Conservation (phyloP, 805 yeast species). For the Wickerhamomyces xylosicus region DNA sequence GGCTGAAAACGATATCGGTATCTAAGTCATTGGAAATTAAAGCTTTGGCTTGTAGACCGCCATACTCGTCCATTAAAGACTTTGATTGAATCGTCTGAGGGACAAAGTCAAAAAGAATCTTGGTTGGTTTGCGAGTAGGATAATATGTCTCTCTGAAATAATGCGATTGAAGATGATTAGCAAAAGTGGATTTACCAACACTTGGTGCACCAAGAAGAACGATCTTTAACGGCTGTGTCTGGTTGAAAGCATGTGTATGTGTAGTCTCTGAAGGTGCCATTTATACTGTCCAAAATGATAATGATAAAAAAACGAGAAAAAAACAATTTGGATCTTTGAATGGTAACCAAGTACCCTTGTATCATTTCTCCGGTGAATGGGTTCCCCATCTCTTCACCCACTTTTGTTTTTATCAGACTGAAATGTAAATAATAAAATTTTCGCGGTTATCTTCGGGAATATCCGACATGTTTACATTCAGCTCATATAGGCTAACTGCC, state of each 20-base stretch:
- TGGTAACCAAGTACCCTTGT: too few species aligned
- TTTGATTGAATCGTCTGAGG: constrained; percentile 31
- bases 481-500: too few species aligned
- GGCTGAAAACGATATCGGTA: constrained; percentile 23
- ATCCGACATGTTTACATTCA: too few species aligned
- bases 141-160: constrained; percentile 59
- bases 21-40: constrained; percentile 22
- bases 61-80: constrained; percentile 36
- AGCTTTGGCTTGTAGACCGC: constrained; percentile 28
- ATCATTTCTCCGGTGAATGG: too few species aligned
- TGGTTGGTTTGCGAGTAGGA: constrained; percentile 56
- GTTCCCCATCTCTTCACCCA: too few species aligned
- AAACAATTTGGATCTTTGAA: too few species aligned
- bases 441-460: too few species aligned
- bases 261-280: too few species aligned
- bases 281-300: too few species aligned
- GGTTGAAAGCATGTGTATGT: neutral
- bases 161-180: constrained; percentile 36
- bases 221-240: constrained; percentile 35
- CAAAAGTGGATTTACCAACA: constrained; percentile 52
- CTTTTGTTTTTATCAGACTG: too few species aligned
- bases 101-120: constrained; percentile 44
- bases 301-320: too few species aligned
- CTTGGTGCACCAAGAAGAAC: constrained; percentile 52
- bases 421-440: too few species aligned